phyloP scores from a whole-genome alignment of 306 rosid species.

The Nissolia schottii region DNA sequence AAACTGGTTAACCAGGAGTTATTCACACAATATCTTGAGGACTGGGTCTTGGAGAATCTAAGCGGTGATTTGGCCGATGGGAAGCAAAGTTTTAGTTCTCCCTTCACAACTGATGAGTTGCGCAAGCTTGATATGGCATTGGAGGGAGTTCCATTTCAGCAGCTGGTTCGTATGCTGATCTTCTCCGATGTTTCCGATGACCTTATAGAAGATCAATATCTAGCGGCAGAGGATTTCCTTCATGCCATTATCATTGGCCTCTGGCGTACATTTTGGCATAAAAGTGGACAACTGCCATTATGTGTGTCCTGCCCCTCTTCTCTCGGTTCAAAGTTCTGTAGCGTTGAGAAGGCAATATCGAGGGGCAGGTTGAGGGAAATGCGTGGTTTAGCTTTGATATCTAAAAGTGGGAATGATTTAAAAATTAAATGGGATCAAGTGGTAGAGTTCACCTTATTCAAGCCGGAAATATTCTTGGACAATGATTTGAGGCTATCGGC shows the following conservation, averaged over 20 bases:
- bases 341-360: constrained; percentile 73
- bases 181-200: constrained; percentile 37
- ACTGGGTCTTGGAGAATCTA: constrained; percentile 71
- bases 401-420: constrained; percentile 48
- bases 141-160: constrained; percentile 84
- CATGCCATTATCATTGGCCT: constrained; percentile 67
- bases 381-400: constrained; percentile 67
- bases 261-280: constrained; percentile 96
- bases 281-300: constrained; percentile 65
- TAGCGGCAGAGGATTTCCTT: constrained; percentile 84
- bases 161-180: constrained; percentile 76
- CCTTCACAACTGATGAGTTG: constrained; percentile 66
- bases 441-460: constrained; percentile 64
- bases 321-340: constrained; percentile 71
- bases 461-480: constrained; percentile 54
- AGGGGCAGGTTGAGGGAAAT: constrained; percentile 69
- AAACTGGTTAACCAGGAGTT: constrained; percentile 61
- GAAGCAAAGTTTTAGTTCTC: constrained; percentile 51
- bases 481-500: constrained; percentile 47
- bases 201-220: constrained; percentile 62
- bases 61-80: constrained; percentile 43
- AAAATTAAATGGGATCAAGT: constrained; percentile 81
- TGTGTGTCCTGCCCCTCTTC: constrained; percentile 71
- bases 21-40: constrained; percentile 58
- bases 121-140: constrained; percentile 81